Base-by-base conservation (phyloP, 495 filamentous ascomycete genomes). In the Daldinia caldariorum region DNA sequence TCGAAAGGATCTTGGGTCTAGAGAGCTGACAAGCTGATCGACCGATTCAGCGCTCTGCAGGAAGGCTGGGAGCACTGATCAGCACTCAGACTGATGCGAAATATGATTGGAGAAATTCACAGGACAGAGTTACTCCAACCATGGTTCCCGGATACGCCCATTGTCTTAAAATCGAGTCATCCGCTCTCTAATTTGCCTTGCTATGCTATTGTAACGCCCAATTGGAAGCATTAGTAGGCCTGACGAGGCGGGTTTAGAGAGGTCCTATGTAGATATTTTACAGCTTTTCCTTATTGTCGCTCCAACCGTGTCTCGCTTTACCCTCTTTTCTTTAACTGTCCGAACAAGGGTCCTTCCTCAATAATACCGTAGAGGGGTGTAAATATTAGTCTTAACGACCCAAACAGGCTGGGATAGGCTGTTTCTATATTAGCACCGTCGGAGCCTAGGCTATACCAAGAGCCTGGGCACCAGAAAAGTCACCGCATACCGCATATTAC, bases 361-460 rank as follows among this genome's bases (percentile, higher is more conserved):
- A 9, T 6, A 4, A 22, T 22, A 47, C 16, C 22, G 16, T 12
- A 47, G 18, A 47, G 10, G 9, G 18, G 12, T 20, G 43, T 47
- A 10, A 10, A 54, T 32, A 8, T 54, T 32, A 54, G 13, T 16
- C 26, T 26, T 26, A 26, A 26, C 26, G 26, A 26, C 26, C 26
- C 26, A 26, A 35, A 10, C 34, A 7, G 34, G 6, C 34, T 35
- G 9, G 34, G 34, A 35, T 35, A 35, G 9, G 9, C 34, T 10
- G 34, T 35, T 35, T 35, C 34, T 35, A 3, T 7, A 53, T 4
- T 32, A 7, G 6, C 1, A 53, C n/a, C 29, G 49, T 31, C 32
- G 32, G 32, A 38, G 49, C 58, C 63, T 58, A 34, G 60, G 59
- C 51, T 61, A 43, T 71, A 70, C 61, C 67, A 71, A 71, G 63